Evolutionary conservation across 176 grass and related monocot genomes (phyloP).

Genomic region (Neostapfia colusana): DNA sequence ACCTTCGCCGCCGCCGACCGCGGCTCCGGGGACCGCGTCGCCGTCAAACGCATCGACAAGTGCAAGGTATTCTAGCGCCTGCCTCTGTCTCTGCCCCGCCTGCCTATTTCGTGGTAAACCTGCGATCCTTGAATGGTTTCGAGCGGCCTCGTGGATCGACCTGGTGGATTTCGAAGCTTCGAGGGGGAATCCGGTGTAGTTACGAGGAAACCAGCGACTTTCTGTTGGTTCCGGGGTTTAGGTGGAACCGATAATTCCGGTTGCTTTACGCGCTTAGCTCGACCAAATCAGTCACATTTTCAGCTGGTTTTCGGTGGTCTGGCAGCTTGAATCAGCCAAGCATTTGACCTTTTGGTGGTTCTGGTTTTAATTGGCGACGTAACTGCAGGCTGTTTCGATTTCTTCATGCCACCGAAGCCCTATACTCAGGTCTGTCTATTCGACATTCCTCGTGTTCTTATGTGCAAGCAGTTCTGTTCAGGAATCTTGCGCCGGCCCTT

Average conservation of each 20-base stretch:
- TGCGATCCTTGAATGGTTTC: background rate
- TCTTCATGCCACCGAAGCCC: background rate
- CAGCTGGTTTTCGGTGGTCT: background rate
- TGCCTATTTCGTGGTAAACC: background rate
- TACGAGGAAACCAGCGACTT: background rate
- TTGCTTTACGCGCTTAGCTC: background rate
- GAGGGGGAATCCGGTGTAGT: background rate
- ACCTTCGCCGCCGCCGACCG: conserved; percentile 85
- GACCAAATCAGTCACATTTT: background rate
- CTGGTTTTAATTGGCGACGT: background rate
- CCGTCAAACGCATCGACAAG: conserved; percentile 99
- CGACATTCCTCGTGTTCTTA: background rate
- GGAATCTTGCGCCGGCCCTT: background rate
- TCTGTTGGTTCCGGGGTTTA: background rate
- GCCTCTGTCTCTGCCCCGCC: background rate
- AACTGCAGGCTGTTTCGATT: background rate
- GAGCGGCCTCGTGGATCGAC: background rate
- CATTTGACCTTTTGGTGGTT: background rate
- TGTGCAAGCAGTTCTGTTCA: background rate
- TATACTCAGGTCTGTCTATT: background rate
- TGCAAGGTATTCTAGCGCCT: conserved; percentile 54
- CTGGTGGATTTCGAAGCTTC: background rate
- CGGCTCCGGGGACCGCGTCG: conserved; percentile 64
- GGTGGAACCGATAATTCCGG: background rate
- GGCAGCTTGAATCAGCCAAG: background rate